Percentiles rank a stretch among this genome's conserved stretches.
Evolutionary conservation across 208 protist species (phyloP).

Genomic region (Vickermania spadyakhi): DNA sequence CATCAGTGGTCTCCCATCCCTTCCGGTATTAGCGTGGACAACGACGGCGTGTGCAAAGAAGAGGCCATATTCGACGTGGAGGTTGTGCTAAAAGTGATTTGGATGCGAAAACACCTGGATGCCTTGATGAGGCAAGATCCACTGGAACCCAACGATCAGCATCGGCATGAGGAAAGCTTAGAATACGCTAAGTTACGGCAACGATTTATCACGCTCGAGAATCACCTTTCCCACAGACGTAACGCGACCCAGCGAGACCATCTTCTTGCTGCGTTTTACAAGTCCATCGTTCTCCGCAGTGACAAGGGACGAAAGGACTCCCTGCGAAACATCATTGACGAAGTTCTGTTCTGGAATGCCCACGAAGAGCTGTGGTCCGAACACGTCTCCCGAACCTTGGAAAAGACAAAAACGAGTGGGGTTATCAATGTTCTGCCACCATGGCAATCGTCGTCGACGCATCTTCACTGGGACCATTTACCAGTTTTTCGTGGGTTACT

Average conservation of each 20-base stretch:
- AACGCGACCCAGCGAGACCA: conserved; percentile 1
- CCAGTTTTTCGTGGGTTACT: not conserved
- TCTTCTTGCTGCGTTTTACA: conserved; percentile 1
- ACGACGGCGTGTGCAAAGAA: not conserved
- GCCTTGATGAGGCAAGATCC: conserved; percentile 19
- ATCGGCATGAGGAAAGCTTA: conserved; percentile 14
- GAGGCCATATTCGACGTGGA: conserved; percentile 8
- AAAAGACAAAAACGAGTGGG: not conserved
- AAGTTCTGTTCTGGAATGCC: conserved; percentile 16
- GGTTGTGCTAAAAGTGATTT: conserved; percentile 12
- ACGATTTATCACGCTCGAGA: conserved; percentile 8
- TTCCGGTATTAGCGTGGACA: conserved; percentile 1
- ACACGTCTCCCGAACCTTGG: conserved; percentile 11
- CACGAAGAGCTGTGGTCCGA: conserved; percentile 21
- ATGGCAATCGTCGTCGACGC: not conserved
- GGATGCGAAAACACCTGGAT: conserved; percentile 18
- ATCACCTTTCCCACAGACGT: conserved; percentile 12
- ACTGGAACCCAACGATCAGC: conserved; percentile 11
- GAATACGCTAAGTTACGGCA: conserved; percentile 5
- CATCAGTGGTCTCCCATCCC: conserved; percentile 24
- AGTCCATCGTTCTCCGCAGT: conserved; percentile 9
- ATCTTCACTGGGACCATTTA: not conserved
- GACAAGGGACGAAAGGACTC: not conserved
- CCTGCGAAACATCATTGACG: conserved; percentile 17
- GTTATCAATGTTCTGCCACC: not conserved